Evolutionary conservation across 73 alveolate genomes (phyloP), one percentile per base, ranked within the genome.

Genomic region (Paramecium sexaurelia): DNA sequence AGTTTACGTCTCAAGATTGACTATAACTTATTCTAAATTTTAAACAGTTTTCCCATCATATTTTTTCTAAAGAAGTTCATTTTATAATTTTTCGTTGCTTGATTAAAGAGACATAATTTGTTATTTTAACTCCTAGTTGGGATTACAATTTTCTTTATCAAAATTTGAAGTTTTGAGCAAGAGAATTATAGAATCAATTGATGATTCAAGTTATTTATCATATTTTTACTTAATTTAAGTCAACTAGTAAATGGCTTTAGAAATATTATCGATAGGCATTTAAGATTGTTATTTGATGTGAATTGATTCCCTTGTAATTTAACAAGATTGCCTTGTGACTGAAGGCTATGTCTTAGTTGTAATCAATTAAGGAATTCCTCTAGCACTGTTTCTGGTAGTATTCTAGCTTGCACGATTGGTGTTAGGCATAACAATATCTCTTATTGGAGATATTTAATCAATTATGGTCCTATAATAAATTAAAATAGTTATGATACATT

Each of bases 71-170:
- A 61, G 19, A 11, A 61, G 39, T 32, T 61, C 47, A 61, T 61
- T 61, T 61, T 61, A 27, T 61, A 61, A 24, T 61, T 61, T 61
- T 61, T 61, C 83, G 13, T 61, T 61, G 47, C 83, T 61, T 29
- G 47, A 61, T 32, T 61, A 61, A 10, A 61, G 43, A 10, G 47
- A 29, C 5, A 61, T 26, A 61, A 61, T 32, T 13, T 61, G 26
- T 24, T 61, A 61, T 29, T 8, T 26, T 10, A 61, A 24, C 13
- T 61, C 83, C 1, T 26, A 7, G 11, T 61, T 61, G 26, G 83
- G 83, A 61, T 61, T 61, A 29, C 43, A 61, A 10, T 61, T 61
- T 61, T 61, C 83, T 61, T 61, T 61, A 61, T 61, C 83, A 11
- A 61, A 61, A 29, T 2, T 32, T 61, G 19, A 61, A 26, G 83